Conservation (phyloP, 2,329 filamentous ascomycete species). For the Calonectria fujianensis region DNA sequence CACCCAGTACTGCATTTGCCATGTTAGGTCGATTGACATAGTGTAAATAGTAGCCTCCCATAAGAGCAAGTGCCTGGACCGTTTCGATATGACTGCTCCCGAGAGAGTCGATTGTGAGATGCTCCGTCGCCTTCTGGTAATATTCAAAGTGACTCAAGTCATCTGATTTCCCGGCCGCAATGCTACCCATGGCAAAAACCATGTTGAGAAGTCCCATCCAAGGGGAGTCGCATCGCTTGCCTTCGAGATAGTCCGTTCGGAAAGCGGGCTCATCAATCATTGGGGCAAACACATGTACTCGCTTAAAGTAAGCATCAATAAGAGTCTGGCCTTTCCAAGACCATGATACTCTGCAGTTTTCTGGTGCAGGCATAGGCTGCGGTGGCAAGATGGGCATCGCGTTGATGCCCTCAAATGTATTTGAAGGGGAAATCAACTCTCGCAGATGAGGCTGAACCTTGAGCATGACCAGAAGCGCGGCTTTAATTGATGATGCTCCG, state of each 20-base stretch:
- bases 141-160: conserved; percentile 82
- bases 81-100: conserved; percentile 77
- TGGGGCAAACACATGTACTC: conserved; percentile 82
- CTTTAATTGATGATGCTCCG: conserved; percentile 84
- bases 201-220: conserved; percentile 86
- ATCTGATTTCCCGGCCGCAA: conserved; percentile 78
- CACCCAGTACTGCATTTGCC: conserved; percentile 83
- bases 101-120: conserved; percentile 80
- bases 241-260: conserved; percentile 54
- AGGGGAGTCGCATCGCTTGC: conserved; percentile 73
- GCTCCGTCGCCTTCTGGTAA: conserved; percentile 80
- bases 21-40: conserved; percentile 86
- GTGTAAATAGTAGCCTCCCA: conserved; percentile 85
- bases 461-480: conserved; percentile 82
- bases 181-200: conserved; percentile 84
- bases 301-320: conserved; percentile 85
- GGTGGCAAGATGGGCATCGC: conserved; percentile 66
- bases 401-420: conserved; percentile 64
- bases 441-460: conserved; percentile 71
- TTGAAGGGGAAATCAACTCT: conserved; percentile 67
- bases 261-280: conserved; percentile 84
- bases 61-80: conserved; percentile 81
- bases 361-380: conserved; percentile 62
- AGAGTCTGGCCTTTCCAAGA: conserved; percentile 80
- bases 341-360: conserved; percentile 72